Evolutionary conservation across 2,329 filamentous ascomycete species (phyloP).

Genomic region (Curvularia hawaiiensis): DNA sequence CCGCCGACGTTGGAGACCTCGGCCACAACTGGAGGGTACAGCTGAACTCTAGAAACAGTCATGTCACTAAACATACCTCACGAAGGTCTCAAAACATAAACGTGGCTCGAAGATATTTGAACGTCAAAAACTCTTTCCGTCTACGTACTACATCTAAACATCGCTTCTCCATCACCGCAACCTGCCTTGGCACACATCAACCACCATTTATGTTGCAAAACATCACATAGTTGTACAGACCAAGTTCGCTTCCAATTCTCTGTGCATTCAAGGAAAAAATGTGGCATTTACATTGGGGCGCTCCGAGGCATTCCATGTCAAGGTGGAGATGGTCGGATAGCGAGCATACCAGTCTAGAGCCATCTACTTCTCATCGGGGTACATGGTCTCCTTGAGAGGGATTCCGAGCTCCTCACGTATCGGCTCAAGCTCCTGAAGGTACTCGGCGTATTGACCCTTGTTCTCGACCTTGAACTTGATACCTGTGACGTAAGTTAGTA

Average conservation of each 20-base stretch:
- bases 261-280: slow-evolving; percentile 31
- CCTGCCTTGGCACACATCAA: background rate
- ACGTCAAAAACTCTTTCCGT: slow-evolving; percentile 13
- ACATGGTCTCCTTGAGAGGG: slow-evolving; percentile 89
- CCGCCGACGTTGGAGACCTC: background rate
- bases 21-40: background rate
- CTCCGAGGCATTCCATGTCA: slow-evolving; percentile 23
- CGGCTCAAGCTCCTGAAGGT: slow-evolving; percentile 89
- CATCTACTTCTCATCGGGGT: slow-evolving; percentile 61
- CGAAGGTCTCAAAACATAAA: no score
- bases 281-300: slow-evolving; percentile 29
- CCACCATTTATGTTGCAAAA: slow-evolving; percentile 22
- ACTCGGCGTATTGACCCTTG: slow-evolving; percentile 95
- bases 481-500: slow-evolving; percentile 60
- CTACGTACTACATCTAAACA: slow-evolving; percentile 36
- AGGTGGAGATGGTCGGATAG: slow-evolving; percentile 16
- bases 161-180: slow-evolving; percentile 18
- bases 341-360: slow-evolving; percentile 16
- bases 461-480: slow-evolving; percentile 99
- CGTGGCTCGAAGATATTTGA: slow-evolving; percentile 27
- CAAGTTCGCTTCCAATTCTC: slow-evolving; percentile 22
- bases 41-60: background rate
- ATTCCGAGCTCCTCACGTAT: slow-evolving; percentile 94
- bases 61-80: background rate
- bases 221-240: slow-evolving; percentile 38